Evolutionary conservation across 441 rosid species (phyloP), one percentile per base, ranked within the genome.

Genomic region (Eutrema salsugineum): DNA sequence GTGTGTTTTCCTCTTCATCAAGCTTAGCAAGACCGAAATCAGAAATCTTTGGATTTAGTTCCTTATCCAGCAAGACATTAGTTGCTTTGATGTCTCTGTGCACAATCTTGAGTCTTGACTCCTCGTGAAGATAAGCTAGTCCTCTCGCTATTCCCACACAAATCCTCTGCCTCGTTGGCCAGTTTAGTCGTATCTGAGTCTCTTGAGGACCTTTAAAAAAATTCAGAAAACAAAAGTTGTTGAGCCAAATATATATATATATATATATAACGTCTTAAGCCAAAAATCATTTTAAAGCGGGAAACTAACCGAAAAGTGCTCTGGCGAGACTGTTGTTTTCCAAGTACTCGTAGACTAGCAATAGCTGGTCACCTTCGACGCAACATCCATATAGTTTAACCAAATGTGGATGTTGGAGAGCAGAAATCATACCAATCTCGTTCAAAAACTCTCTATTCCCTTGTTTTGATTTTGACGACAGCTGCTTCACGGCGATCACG

Each of bases 1-100:
- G 97, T 1, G 95, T 91, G 78, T 89, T 87, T 69, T 87, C 97
- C 15, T 86, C 90, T 75, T 91, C 93, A 61, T 89, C 86, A 56
- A 91, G 97, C 81, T 89, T 91, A 51, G 97, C 97, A 63, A 88
- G 81, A 65, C 97, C 97, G 11, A 91, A 91, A 68, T 91, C 96
- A 0, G 96, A 91, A 40, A 89, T 91, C 85, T 89, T 89, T 22
- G 97, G 83, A 44, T 82, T 88, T 50, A 89, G 77, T 33, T 88
- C 83, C 79, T 71, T 87, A 42, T 91, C 97, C 9, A 89, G 88
- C 71, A 91, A 81, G 74, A 89, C 96, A 79, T 91, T 91, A 11
- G 93, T 86, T 8, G 95, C 95, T 67, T 91, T 91, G 51, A 91
- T 91, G 63, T 91, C 97, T 73, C 93, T 78, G 74, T 91, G 97